These are phyloP conservation scores for Colletotrichum tofieldiae DNA, from an alignment of 2,329 filamentous ascomycete species.

Conservation along the genomic window DNA sequence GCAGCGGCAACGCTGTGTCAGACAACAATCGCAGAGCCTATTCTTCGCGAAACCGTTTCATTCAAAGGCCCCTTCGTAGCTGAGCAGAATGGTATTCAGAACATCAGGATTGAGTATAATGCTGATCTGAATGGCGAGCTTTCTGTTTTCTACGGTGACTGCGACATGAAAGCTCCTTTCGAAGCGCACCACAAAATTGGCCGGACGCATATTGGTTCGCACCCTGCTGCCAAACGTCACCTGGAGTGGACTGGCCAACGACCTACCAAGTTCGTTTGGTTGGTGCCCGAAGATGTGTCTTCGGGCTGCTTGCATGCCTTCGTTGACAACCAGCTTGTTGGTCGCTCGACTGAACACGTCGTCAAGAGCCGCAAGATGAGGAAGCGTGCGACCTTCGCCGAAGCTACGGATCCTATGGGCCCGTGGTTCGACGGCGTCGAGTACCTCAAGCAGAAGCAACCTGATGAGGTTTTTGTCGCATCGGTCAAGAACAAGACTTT, in stretches of 20 bases:
- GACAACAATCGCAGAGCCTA: slow-evolving; percentile 14
- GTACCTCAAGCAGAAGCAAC: slow-evolving; percentile 48
- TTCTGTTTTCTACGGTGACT: slow-evolving; percentile 43
- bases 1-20: slow-evolving; percentile 31
- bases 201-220: slow-evolving; percentile 45
- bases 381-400: slow-evolving; percentile 40
- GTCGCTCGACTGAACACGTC: slow-evolving; percentile 43
- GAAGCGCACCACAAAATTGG: slow-evolving; percentile 44
- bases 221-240: slow-evolving; percentile 46
- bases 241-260: slow-evolving; percentile 36
- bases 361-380: slow-evolving; percentile 38
- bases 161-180: slow-evolving; percentile 9
- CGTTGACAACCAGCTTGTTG: slow-evolving; percentile 42
- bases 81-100: slow-evolving; percentile 43
- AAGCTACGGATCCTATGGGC: slow-evolving; percentile 42
- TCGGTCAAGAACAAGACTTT: slow-evolving; percentile 47
- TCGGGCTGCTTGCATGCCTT: slow-evolving; percentile 47
- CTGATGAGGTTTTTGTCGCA: slow-evolving; percentile 45
- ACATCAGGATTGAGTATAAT: slow-evolving; percentile 45
- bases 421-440: slow-evolving; percentile 49
- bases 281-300: slow-evolving; percentile 30
- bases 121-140: slow-evolving; percentile 45
- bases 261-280: slow-evolving; percentile 47
- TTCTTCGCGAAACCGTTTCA: slow-evolving; percentile 21
- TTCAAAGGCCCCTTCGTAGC: slow-evolving; percentile 38